Evolutionary conservation across 2,329 filamentous ascomycete genomes (phyloP), one percentile per base, ranked within the genome.

Genomic region (Scedosporium minutisporum): DNA sequence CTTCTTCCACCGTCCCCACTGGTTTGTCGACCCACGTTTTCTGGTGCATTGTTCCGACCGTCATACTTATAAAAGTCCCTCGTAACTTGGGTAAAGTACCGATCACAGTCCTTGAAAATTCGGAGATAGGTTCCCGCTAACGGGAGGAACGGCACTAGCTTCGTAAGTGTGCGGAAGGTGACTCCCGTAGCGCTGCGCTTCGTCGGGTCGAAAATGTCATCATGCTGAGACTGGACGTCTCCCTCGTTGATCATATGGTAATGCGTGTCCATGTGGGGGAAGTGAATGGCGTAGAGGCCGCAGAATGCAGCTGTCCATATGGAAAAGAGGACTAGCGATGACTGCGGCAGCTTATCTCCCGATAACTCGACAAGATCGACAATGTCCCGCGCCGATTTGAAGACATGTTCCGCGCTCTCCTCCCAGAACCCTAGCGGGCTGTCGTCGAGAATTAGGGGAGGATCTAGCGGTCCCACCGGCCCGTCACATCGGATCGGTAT

Each of bases 251-350:
- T 69, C 74, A 89, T 81, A 68, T 82, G 81, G 3, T 76, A 73
- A 10, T 81, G 74, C 1, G 76, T 77, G 67, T 91, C 88, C 85
- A 91, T 89, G 63, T 83, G 80, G 0, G 86, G 85, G 63, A 90
- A 91, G 68, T 86, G 83, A 55, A 80, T 77, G 10, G 83, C 84
- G 69, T 90, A 91, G 2, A 89, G 78, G 41, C 85, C 85, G 16
- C 84, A 79, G 67, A 89, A 87, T 0, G 83, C 82, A 0, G 87
- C 86, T 10, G 82, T 83, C 78, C 87, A 91, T 46, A 88, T 78
- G 2, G 87, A 82, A 68, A 89, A 90, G 3, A 84, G 80, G 3
- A 87, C 81, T 41, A 89, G 80, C 0, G 87, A 86, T 1, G 88
- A 90, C 71, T 90, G 83, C 1, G 87, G 84, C 1, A 89, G 74